Evolutionary conservation across 352 stramenopile genomes (phyloP).

Genomic region (Phytophthora gonapodyides): DNA sequence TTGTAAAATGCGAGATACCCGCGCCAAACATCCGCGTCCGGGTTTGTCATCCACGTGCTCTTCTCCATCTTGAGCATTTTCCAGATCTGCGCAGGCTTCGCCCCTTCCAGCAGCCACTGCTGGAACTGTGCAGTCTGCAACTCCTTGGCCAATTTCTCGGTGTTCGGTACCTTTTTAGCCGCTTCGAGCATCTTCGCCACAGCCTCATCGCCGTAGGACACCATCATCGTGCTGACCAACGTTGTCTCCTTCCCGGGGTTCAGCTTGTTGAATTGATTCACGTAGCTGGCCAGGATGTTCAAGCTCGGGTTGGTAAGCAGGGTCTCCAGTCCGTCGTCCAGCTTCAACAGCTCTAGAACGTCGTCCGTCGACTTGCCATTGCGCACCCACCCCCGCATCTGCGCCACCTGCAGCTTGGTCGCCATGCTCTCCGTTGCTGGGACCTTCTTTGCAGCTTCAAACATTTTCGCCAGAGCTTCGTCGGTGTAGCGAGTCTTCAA

Average conservation of each 20-base stretch:
- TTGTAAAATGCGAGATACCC: slow-evolving; percentile 4
- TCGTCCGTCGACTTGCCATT: slow-evolving; percentile 1
- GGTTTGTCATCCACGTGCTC: slow-evolving; percentile 8
- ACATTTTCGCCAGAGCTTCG: slow-evolving; percentile 2
- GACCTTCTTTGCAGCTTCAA: background rate
- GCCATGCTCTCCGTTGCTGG: background rate
- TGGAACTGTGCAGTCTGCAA: background rate
- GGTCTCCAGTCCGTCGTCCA: background rate
- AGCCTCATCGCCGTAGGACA: background rate
- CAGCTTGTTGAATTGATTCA: background rate
- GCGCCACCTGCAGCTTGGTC: background rate
- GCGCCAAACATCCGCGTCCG: slow-evolving; percentile 7
- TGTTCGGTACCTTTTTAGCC: background rate
- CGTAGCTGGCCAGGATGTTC: slow-evolving; percentile 1
- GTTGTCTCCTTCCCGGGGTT: background rate
- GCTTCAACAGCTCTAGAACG: background rate
- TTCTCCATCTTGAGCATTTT: slow-evolving; percentile 8
- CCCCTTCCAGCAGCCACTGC: slow-evolving; percentile 1
- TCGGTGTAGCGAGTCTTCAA: slow-evolving; percentile 1
- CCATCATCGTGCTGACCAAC: background rate
- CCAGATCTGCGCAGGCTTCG: slow-evolving; percentile 1
- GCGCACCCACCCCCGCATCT: background rate
- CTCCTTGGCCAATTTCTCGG: background rate
- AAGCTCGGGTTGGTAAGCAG: slow-evolving; percentile 6
- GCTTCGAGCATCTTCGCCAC: background rate